Base-by-base conservation (phyloP, 179 eudicot species). In the Heliamphora pulchella region DNA sequence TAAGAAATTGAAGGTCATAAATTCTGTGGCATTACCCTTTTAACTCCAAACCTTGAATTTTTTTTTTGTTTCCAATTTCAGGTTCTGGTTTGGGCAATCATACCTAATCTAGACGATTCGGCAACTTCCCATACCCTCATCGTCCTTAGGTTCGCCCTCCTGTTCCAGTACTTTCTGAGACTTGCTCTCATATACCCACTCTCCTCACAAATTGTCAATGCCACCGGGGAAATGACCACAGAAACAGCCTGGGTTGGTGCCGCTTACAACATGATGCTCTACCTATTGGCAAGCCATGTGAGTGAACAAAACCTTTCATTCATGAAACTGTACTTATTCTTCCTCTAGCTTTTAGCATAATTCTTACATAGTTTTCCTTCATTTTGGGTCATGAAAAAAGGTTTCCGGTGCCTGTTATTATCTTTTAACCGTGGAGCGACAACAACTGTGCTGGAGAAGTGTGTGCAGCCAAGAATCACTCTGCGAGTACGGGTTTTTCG, bases 241-340 rank as follows among this genome's bases (percentile, higher is more conserved):
- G 91, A 91, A 83, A 93, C 90, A 68, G 90, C 92, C 2, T 91
- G 97, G 97, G 91, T 89, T 7, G 96, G 92, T 54, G 92, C 92
- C 53, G 96, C 96, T 62, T 91, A 90, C 68, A 91, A 90, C 80
- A 82, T 93, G 83, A 87, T 89, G 83, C 91, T 91, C 80, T 93
- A 88, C 86, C 68, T 91, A 86, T 78, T 91, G 59, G 91, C 94
- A 70, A 89, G 96, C 84, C 87, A 89, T 86, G 97, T 93, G 87
- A 88, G 93, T 84, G 48, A 78, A 8, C 3, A 48, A 65, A 48
- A 22, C 11, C 4, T 57, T 10, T 67, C 55, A 51, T 51, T 51
- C 5, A 0, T n/a, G n/a, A 22, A 74, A 55, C 46, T 31, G 14
- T 14, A 5, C 9, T 5, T 9, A 47, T 4, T 11, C 75, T 2